Evolutionary conservation across 2,329 filamentous ascomycete genomes (phyloP).

Genomic region (Fusarium algeriense): DNA sequence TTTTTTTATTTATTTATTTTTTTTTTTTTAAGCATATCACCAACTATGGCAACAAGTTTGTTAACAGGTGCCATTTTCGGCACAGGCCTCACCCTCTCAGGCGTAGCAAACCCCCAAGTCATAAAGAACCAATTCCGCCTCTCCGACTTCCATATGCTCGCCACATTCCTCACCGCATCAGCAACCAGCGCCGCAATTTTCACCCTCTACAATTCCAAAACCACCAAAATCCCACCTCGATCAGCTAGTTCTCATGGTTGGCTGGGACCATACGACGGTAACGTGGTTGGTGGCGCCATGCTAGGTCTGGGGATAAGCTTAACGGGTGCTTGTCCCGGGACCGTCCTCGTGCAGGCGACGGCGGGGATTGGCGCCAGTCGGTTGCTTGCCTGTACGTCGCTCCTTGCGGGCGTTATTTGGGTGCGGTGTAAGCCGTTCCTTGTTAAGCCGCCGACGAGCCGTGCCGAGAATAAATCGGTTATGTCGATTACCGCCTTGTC

Average conservation of each 20-base stretch:
- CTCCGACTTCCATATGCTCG: slow-evolving; percentile 25
- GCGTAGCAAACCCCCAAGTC: slow-evolving; percentile 15
- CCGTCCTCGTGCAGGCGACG: slow-evolving; percentile 20
- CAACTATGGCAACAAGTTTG: neutral
- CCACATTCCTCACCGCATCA: slow-evolving; percentile 26
- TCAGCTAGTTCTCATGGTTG: slow-evolving; percentile 6
- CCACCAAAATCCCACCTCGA: slow-evolving; percentile 2
- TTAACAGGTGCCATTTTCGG: slow-evolving; percentile 17
- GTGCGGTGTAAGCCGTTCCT: neutral
- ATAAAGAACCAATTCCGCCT: slow-evolving; percentile 26
- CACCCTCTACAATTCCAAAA: slow-evolving; percentile 7
- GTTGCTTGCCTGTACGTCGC: slow-evolving; percentile 7
- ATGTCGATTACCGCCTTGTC: slow-evolving; percentile 18
- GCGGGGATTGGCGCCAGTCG: slow-evolving; percentile 13
- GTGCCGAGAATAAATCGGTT: neutral
- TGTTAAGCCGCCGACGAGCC: slow-evolving; percentile 8
- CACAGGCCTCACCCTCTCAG: slow-evolving; percentile 19
- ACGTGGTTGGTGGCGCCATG: slow-evolving; percentile 22
- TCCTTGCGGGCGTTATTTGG: slow-evolving; percentile 9
- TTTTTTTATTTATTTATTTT: too few relatives aligned
- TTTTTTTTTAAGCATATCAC: neutral
- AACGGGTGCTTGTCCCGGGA: slow-evolving; percentile 27
- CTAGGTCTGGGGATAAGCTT: slow-evolving; percentile 30
- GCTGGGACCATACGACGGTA: slow-evolving; percentile 17
- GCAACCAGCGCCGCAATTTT: slow-evolving; percentile 18